These are phyloP conservation scores for Viola pubescens DNA, from an alignment of 441 rosid species.

Conservation along the genomic window DNA sequence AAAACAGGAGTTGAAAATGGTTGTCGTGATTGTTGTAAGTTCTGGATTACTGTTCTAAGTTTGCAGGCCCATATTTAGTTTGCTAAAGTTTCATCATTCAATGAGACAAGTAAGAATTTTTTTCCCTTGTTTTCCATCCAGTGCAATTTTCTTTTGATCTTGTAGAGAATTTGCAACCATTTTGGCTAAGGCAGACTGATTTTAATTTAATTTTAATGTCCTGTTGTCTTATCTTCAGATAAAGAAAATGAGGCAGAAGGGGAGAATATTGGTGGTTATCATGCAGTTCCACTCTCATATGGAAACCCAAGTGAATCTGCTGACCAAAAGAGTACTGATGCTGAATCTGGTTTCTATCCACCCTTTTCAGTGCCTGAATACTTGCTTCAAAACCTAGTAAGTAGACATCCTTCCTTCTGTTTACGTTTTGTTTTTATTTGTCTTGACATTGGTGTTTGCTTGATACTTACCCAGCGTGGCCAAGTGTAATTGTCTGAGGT, in stretches of 20 bases:
- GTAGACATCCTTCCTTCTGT: slow-evolving; percentile 25
- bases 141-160: neutral
- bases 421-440: slow-evolving; percentile 13
- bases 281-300: slow-evolving; percentile 65
- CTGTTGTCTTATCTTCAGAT: slow-evolving; percentile 30
- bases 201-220: slow-evolving; percentile 10
- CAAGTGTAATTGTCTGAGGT: slow-evolving; percentile 54
- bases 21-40: slow-evolving; percentile 17
- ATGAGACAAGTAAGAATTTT: slow-evolving; percentile 53
- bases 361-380: slow-evolving; percentile 65
- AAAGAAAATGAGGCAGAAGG: slow-evolving; percentile 32
- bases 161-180: neutral
- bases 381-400: slow-evolving; percentile 68
- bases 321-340: slow-evolving; percentile 36
- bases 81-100: slow-evolving; percentile 43
- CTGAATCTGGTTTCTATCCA: slow-evolving; percentile 53
- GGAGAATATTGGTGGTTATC: slow-evolving; percentile 34
- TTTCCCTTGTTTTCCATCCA: slow-evolving; percentile 19
- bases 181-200: slow-evolving; percentile 1
- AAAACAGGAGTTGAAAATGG: too few relatives aligned
- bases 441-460: slow-evolving; percentile 32
- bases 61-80: slow-evolving; percentile 58
- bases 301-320: slow-evolving; percentile 42
- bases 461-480: slow-evolving; percentile 51
- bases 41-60: slow-evolving; percentile 30